These are phyloP conservation scores for Phytophthora tubulina DNA, from an alignment of 352 stramenopile species.

Conservation along the genomic window DNA sequence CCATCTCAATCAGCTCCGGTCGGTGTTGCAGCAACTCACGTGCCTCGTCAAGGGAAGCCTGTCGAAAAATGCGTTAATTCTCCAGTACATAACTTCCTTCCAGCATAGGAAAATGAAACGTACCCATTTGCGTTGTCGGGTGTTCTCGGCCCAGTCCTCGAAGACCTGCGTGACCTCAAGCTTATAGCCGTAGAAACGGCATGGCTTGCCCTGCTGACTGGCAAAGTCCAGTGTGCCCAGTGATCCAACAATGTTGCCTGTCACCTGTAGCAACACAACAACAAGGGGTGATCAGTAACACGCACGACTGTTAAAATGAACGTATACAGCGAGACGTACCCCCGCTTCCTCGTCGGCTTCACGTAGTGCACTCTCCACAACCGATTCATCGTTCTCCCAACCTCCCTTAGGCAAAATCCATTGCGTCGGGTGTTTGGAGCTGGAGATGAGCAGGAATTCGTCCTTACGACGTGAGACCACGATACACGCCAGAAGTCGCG, in stretches of 20 bases:
- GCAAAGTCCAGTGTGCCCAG: constrained; percentile 61
- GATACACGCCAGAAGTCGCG: constrained; percentile 66
- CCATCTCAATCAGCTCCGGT: constrained; percentile 58
- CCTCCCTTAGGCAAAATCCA: constrained; percentile 98
- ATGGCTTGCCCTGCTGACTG: constrained; percentile 57
- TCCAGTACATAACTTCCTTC: not conserved
- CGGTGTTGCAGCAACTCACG: constrained; percentile 41
- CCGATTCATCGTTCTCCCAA: constrained; percentile 95
- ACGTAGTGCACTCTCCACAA: constrained; percentile 90
- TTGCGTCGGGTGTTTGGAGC: constrained; percentile 83
- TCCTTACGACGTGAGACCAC: constrained; percentile 42
- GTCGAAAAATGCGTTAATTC: not conserved
- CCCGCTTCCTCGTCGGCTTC: constrained; percentile 96
- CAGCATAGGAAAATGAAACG: not conserved
- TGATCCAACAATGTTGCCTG: constrained; percentile 46
- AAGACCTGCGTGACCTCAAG: constrained; percentile 51
- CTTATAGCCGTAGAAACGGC: constrained; percentile 62
- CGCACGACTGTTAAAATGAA: constrained; percentile 6
- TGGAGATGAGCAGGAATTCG: constrained; percentile 89
- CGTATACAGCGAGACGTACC: constrained; percentile 39
- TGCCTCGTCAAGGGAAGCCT: constrained; percentile 50
- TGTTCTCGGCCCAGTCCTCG: constrained; percentile 67
- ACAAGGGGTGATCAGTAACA: constrained; percentile 9
- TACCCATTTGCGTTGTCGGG: constrained; percentile 65
- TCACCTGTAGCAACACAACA: constrained; percentile 41